Evolutionary conservation across 164 flowering plant species (phyloP), one percentile per base, ranked within the genome.

Genomic region (Tinospora cordifolia): DNA sequence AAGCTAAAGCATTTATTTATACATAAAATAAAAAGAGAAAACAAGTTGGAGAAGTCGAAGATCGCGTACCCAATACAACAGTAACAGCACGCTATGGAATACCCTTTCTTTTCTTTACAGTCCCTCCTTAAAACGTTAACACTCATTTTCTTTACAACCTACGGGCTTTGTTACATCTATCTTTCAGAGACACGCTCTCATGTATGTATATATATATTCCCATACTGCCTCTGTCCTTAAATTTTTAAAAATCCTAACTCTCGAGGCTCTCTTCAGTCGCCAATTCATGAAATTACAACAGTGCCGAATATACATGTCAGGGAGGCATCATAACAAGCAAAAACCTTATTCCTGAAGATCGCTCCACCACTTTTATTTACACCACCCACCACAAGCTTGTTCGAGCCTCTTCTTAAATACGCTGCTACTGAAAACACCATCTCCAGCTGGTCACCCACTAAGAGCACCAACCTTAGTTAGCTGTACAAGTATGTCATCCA

Each of bases 401-500:
- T 15, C 60, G 19, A 27, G 57, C 30, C 27, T 34, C 15, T 49
- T 39, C 47, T 60, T 25, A 62, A 30, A 27, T 67, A 44, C 36
- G 49, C 17, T 67, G 49, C 67, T 38, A 62, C 66, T 2, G 68
- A 68, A 63, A 49, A 47, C 60, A 24, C 19, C 62, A 63, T 39
- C 71, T 62, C 26, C 21, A 41, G 76, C 69, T 66, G 72, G 73
- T 60, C 49, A n/a, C 58, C 71, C 49, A 40, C 39, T 68, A 36
- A 58, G 57, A 71, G 65, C 67, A 65, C 70, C 72, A 76, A 78
- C 81, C 74, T 30, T 47, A 49, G 79, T 80, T 77, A 77, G 79
- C 87, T 84, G 81, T 85, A 85, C 87, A 85, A 68, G 30, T 3
- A 54, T 30, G 7, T 25, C 57, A 44, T 78, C 63, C 57, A 44